These are phyloP conservation scores for Podaxis mareebaensis DNA, from an alignment of 768 basidiomycete species.

Conservation along the genomic window DNA sequence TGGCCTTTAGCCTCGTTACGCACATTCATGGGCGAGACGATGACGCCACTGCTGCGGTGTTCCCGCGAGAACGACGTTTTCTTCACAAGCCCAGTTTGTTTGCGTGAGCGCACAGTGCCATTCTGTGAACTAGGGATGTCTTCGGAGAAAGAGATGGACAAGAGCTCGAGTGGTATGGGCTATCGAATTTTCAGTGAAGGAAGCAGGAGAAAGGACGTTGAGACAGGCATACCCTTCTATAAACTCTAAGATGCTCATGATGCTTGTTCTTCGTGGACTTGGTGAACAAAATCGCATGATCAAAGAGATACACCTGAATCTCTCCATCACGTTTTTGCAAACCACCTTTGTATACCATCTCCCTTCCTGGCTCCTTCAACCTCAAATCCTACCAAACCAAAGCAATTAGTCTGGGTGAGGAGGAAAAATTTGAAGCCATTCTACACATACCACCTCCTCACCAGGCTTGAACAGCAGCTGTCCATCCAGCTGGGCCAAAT, in stretches of 20 bases:
- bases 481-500: slow-evolving; percentile 89
- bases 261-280: slow-evolving; percentile 84
- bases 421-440: neutral
- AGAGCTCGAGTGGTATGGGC: slow-evolving; percentile 96
- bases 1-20: slow-evolving; percentile 76
- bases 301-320: slow-evolving; percentile 91
- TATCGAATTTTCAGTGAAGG: slow-evolving; percentile 29
- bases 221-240: slow-evolving; percentile 72
- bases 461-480: slow-evolving; percentile 89
- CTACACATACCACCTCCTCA: slow-evolving; percentile 76
- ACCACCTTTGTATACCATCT: slow-evolving; percentile 88
- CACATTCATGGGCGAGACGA: slow-evolving; percentile 49
- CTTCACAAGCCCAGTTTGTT: slow-evolving; percentile 47
- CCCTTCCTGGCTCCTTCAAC: slow-evolving; percentile 82
- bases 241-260: slow-evolving; percentile 90
- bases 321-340: slow-evolving; percentile 92
- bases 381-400: slow-evolving; percentile 66
- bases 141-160: slow-evolving; percentile 78
- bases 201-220: neutral
- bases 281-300: slow-evolving; percentile 94
- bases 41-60: slow-evolving; percentile 36
- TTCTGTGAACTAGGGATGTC: slow-evolving; percentile 38
- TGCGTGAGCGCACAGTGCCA: slow-evolving; percentile 37
- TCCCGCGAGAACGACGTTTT: slow-evolving; percentile 42
- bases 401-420: neutral